Base-by-base conservation (phyloP, 2,329 filamentous ascomycete species). In the Shiraia sp. region DNA sequence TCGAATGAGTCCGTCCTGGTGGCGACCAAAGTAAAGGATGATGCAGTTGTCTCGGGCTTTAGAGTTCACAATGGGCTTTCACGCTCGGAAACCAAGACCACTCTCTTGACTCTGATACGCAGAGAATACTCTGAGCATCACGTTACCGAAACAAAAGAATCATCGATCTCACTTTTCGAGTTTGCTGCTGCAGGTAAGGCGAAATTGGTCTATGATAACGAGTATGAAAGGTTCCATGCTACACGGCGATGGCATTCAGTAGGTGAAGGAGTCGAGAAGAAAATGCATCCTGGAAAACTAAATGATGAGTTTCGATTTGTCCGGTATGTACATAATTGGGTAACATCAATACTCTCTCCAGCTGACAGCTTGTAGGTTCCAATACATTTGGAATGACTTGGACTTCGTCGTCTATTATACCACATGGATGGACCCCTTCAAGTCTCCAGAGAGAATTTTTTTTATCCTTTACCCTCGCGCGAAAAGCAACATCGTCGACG, bases 391-490 rank as follows among this genome's bases (percentile, higher is more conserved):
- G 60, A 42, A 57, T n/a, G 50, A 32, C n/a, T 49, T 59, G 3
- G 52, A 58, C 10, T 67, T 48, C 38, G 13, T 63, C 13, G 49
- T 65, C 6, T 65, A 64, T 42, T 47, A 72, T 19, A 54, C 62
- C 2, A 42, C 43, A 8, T 63, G 51, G 49, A 46, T 49, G 12
- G 55, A 51, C 51, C 63, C 39, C 55, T 59, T 51, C 35, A 59
- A 51, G 49, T 56, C 45, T 46, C 60, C 31, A 6, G 36, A 53
- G 8, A 44, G 40, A 12, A 24, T 49, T 6, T 61, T 59, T 37
- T 61, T 57, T 32, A 49, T 63, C 30, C 45, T 62, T 7, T 37
- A 50, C 22, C 50, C 51, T 1, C 45, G 51, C 10, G 25, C 32
- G 19, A 25, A 42, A 8, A 40, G 29, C 6, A 45, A 50, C 30